Evolutionary conservation across 1,284 basidiomycete genomes (phyloP), one percentile per base, ranked within the genome.

Genomic region (Gomphus bonarii): DNA sequence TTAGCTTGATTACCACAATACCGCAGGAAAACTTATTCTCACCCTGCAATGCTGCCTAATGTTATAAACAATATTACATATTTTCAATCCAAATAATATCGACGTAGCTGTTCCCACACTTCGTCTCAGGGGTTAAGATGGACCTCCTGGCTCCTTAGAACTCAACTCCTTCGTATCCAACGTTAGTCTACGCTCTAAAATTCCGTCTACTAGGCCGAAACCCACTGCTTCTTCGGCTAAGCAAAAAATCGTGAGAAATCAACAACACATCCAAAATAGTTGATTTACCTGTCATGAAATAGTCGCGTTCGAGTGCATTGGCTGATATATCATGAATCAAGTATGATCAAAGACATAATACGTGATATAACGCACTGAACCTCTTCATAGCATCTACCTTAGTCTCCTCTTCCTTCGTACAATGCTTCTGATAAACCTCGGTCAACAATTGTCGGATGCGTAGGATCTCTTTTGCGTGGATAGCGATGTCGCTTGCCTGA

Each of bases 381-480:
- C 92, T 81, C 62, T 75, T 72, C 59, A 88, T 64, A 11, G 86
- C 89, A 42, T 76, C 77, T 49, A 76, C 78, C 55, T 79, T 73
- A 54, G 69, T 75, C 70, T 95, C 92, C 42, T 75, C 82, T 35
- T 77, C 73, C 62, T 76, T 77, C 20, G 70, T 77, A 68, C 91
- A 95, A 64, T 91, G 88, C 62, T 75, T 75, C 69, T 87, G 85
- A 73, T 95, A 95, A 65, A 95, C 92, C 58, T 78, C 77, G 18
- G 91, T 95, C 58, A 94, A 74, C 12, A 86, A 70, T 60, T 88
- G 79, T 44, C 92, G 81, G 59, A 95, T 84, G 38, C 92, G 83
- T 36, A 97, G 76, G 63, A 97, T 97, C 72, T 97, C 92, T 68
- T 88, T 89, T 1, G 93, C 93, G 65, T 94, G 91, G 60, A 97